Evolutionary conservation across 805 yeast species (phyloP).

Genomic region (Priceomyces carsonii): DNA sequence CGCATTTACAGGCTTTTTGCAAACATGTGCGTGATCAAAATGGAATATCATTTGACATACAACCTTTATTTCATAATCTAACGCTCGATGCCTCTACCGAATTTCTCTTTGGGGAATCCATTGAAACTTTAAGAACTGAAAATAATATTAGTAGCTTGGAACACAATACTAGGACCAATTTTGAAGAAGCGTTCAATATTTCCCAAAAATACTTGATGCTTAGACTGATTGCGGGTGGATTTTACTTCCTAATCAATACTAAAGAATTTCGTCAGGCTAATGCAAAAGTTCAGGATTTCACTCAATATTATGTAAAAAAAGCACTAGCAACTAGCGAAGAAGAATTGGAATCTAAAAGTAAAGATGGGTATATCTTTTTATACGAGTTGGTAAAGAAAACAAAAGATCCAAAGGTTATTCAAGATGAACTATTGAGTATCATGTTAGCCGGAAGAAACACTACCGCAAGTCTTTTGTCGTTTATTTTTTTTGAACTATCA

Average conservation of each 20-base stretch:
- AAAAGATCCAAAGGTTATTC: conserved; percentile 46
- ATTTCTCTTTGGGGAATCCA: conserved; percentile 23
- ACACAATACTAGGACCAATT: conserved; percentile 11
- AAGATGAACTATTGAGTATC: conserved; percentile 52
- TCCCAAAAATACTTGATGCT: conserved; percentile 27
- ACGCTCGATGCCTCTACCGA: conserved; percentile 29
- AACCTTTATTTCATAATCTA: conserved; percentile 18
- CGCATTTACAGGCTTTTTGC: conserved; percentile 13
- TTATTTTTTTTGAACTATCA: conserved; percentile 44
- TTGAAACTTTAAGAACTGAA: not conserved
- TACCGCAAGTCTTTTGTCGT: conserved; percentile 50
- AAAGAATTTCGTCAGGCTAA: conserved; percentile 30
- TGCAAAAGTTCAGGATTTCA: conserved; percentile 28
- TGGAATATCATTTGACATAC: conserved; percentile 18
- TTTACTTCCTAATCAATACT: conserved; percentile 16
- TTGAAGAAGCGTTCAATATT: conserved; percentile 28
- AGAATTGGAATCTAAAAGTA: conserved; percentile 29
- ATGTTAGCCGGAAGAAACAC: conserved; percentile 57
- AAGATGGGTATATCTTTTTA: conserved; percentile 46
- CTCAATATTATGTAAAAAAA: conserved; percentile 38
- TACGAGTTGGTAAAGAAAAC: conserved; percentile 50
- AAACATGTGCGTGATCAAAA: conserved; percentile 8
- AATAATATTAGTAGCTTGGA: not conserved
- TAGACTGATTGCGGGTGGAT: conserved; percentile 14
- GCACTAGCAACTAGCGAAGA: conserved; percentile 35